A percentile compares a stretch with the other conserved stretches of the same genome.
These are phyloP conservation scores for Ogataea pilisensis DNA, from an alignment of 805 yeast genomes.

Conservation along the genomic window DNA sequence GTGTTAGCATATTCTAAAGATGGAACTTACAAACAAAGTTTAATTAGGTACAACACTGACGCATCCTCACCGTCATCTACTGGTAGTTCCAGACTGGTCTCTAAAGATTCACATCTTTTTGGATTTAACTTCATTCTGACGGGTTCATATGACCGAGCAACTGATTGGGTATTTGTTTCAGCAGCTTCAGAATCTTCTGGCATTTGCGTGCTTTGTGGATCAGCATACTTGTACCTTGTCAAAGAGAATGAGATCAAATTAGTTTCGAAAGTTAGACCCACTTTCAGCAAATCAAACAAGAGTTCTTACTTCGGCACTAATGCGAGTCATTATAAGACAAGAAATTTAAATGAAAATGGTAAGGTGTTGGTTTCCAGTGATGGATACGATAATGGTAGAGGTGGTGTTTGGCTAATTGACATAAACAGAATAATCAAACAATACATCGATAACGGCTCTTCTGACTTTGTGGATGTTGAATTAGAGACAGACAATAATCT, in stretches of 20 bases:
- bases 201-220: conserved; percentile 37
- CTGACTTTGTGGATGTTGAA: background rate
- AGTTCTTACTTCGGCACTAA: conserved; percentile 21
- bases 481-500: conserved; percentile 4
- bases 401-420: conserved; percentile 42
- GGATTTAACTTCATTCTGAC: conserved; percentile 25
- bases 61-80: background rate
- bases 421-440: conserved; percentile 14
- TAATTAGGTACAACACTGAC: background rate
- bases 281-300: background rate
- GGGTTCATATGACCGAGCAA: conserved; percentile 9
- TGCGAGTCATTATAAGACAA: conserved; percentile 5
- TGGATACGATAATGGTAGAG: conserved; percentile 33
- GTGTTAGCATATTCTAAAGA: conserved; percentile 34
- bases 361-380: conserved; percentile 35
- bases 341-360: conserved; percentile 11
- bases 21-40: conserved; percentile 2
- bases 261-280: conserved; percentile 16
- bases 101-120: conserved; percentile 25
- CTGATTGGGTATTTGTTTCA: conserved; percentile 29
- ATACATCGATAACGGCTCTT: background rate
- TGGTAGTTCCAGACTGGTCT: conserved; percentile 11
- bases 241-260: conserved; percentile 1
- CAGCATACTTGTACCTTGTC: conserved; percentile 28
- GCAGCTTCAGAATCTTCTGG: conserved; percentile 27